These are phyloP conservation scores for Trichocladium uniseriatum DNA, from an alignment of 495 filamentous ascomycete species.

Conservation along the genomic window DNA sequence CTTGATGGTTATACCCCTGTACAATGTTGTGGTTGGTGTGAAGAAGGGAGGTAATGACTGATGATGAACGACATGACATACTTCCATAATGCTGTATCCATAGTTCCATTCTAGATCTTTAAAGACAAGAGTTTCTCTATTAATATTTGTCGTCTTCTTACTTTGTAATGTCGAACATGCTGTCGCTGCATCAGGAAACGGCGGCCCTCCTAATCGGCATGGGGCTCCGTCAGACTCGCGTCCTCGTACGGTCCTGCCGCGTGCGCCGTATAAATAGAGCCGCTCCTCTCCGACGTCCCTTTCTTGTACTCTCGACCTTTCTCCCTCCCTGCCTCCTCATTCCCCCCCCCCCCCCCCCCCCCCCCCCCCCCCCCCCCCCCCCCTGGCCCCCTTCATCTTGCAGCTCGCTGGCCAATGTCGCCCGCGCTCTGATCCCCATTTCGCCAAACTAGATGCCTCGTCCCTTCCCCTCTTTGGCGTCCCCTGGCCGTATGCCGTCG, in stretches of 20 bases:
- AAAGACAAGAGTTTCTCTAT: too few species aligned
- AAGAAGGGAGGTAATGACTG: too few species aligned
- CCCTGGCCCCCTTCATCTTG: neutral
- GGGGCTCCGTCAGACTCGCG: too few species aligned
- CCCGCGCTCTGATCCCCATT: conserved; percentile 2
- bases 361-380: neutral
- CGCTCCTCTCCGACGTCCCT: conserved; percentile 10
- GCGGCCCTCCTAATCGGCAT: too few species aligned
- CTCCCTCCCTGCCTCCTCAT: conserved; percentile 6
- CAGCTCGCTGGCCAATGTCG: neutral
- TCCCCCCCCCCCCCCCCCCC: too few species aligned
- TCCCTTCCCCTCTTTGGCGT: conserved; percentile 1
- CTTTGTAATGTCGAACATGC: too few species aligned
- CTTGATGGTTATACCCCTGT: neutral
- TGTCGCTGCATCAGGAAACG: too few species aligned
- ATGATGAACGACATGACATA: too few species aligned
- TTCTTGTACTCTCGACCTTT: conserved; percentile 13
- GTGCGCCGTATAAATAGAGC: conserved; percentile 6
- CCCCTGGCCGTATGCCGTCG: conserved; percentile 5
- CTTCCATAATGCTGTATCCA: too few species aligned
- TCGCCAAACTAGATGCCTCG: conserved; percentile 2
- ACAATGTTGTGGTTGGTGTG: neutral
- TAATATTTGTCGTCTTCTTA: too few species aligned
- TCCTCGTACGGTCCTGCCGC: too few species aligned
- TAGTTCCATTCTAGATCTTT: too few species aligned